Conservation (phyloP, 108 stramenopile genomes). For the Schizochytrium sp. region DNA sequence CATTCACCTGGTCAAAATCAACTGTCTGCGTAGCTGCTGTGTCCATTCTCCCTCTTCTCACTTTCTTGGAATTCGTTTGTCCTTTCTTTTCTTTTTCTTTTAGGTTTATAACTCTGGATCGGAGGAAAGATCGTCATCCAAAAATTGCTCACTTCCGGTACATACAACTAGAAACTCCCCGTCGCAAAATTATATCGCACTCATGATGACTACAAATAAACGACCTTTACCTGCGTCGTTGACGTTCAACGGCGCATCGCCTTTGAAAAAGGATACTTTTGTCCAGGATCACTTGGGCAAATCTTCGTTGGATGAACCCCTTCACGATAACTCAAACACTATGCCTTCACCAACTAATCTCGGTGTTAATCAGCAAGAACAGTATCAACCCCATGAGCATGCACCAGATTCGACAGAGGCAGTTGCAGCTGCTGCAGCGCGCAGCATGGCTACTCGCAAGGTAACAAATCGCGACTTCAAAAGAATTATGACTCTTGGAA, state of each 20-base stretch:
- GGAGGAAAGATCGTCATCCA: not conserved
- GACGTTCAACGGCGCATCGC: slow-evolving; percentile 44
- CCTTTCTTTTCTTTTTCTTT: no score
- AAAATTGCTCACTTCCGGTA: not conserved
- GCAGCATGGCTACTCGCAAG: slow-evolving; percentile 39
- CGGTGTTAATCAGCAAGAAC: not conserved
- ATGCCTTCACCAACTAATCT: not conserved
- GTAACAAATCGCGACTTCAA: slow-evolving; percentile 70
- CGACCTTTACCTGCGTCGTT: slow-evolving; percentile 54
- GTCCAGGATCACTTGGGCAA: not conserved
- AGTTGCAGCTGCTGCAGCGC: not conserved
- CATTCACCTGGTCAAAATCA: no score
- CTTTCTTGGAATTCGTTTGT: no score
- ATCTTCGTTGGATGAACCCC: not conserved
- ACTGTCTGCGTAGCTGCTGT: no score
- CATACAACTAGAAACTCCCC: not conserved
- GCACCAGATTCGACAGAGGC: not conserved
- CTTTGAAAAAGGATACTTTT: slow-evolving; percentile 50
- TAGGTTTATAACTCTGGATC: no score
- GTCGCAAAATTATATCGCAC: not conserved
- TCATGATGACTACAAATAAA: slow-evolving; percentile 41
- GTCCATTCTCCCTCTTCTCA: no score
- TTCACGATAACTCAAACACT: not conserved
- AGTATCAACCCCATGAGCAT: not conserved
- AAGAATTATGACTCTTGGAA: slow-evolving; percentile 81